Evolutionary conservation across 805 yeast genomes (phyloP).

Genomic region (Myxozyma udenii): DNA sequence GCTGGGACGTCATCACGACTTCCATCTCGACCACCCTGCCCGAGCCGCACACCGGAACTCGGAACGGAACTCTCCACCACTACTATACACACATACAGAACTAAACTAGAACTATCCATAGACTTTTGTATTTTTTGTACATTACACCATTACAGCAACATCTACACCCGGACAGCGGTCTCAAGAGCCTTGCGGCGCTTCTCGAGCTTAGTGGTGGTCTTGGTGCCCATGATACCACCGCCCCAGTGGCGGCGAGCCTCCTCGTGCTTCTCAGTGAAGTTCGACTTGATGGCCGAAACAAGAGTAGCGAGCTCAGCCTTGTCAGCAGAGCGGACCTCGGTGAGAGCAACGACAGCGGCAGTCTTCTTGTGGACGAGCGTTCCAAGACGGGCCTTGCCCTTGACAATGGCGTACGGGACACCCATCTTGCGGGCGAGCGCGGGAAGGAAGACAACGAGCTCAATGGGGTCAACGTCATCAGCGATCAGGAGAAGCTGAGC

Average conservation of each 20-base stretch:
- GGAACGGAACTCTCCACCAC: too few species aligned
- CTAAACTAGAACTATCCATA: too few species aligned
- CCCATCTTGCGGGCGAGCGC: slow-evolving; percentile 99
- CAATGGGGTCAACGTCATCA: slow-evolving; percentile 98
- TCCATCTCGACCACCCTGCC: too few species aligned
- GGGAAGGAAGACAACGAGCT: slow-evolving; percentile 94
- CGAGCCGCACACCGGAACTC: too few species aligned
- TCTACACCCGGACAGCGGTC: slow-evolving; percentile 36
- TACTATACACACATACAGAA: too few species aligned
- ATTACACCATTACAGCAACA: not conserved
- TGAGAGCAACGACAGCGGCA: slow-evolving; percentile 94
- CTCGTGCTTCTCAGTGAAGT: slow-evolving; percentile 91
- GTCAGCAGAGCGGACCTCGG: slow-evolving; percentile 92
- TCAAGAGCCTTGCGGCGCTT: slow-evolving; percentile 63
- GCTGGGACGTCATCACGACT: too few species aligned
- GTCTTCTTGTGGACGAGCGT: slow-evolving; percentile 97
- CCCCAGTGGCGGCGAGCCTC: slow-evolving; percentile 99
- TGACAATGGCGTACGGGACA: slow-evolving; percentile 96
- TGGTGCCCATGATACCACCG: slow-evolving; percentile 97
- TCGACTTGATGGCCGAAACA: slow-evolving; percentile 87
- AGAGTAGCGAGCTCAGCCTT: slow-evolving; percentile 91
- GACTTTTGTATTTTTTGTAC: too few species aligned
- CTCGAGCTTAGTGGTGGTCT: slow-evolving; percentile 81
- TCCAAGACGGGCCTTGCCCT: slow-evolving; percentile 98
- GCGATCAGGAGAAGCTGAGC: slow-evolving; percentile 96